Evolutionary conservation across 2,329 filamentous ascomycete species (phyloP).

Genomic region (Paracoccidioides brasiliensis): DNA sequence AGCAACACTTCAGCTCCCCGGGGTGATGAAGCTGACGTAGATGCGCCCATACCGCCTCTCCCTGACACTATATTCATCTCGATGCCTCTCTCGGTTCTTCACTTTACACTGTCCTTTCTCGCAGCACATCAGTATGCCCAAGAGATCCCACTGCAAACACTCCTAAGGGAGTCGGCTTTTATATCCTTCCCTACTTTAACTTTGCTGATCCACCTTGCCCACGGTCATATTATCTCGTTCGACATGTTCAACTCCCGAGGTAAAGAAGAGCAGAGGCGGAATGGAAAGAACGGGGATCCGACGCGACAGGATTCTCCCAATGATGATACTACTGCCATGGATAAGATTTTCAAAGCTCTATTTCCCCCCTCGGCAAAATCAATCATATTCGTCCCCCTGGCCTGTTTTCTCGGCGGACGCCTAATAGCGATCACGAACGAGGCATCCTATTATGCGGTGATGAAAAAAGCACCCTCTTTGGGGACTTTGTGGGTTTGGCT

Average conservation of each 20-base stretch:
- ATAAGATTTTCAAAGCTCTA: slow-evolving; percentile 18
- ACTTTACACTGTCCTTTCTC: slow-evolving; percentile 34
- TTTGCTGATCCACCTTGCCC: slow-evolving; percentile 32
- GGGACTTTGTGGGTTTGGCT: slow-evolving; percentile 90
- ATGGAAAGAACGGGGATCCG: slow-evolving; percentile 1
- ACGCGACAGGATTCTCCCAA: slow-evolving; percentile 1
- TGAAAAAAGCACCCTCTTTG: slow-evolving; percentile 82
- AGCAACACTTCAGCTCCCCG: not conserved
- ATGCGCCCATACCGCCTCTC: slow-evolving; percentile 22
- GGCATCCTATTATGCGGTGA: slow-evolving; percentile 69
- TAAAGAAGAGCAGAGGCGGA: not conserved
- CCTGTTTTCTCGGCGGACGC: slow-evolving; percentile 51
- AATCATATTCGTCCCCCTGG: slow-evolving; percentile 21
- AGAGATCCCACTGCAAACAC: slow-evolving; percentile 19
- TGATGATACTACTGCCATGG: slow-evolving; percentile 5
- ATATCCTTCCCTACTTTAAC: slow-evolving; percentile 32
- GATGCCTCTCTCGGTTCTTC: slow-evolving; percentile 30
- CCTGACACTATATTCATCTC: slow-evolving; percentile 34
- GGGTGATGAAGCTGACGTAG: slow-evolving; percentile 8
- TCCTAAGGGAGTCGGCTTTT: slow-evolving; percentile 25
- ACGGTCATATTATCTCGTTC: slow-evolving; percentile 31
- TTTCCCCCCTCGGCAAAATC: slow-evolving; percentile 24
- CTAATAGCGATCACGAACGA: slow-evolving; percentile 70
- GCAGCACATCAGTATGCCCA: slow-evolving; percentile 36
- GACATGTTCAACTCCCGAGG: not conserved